Base-by-base conservation (phyloP, 768 basidiomycete species). In the Cystobasidium ongulense region DNA sequence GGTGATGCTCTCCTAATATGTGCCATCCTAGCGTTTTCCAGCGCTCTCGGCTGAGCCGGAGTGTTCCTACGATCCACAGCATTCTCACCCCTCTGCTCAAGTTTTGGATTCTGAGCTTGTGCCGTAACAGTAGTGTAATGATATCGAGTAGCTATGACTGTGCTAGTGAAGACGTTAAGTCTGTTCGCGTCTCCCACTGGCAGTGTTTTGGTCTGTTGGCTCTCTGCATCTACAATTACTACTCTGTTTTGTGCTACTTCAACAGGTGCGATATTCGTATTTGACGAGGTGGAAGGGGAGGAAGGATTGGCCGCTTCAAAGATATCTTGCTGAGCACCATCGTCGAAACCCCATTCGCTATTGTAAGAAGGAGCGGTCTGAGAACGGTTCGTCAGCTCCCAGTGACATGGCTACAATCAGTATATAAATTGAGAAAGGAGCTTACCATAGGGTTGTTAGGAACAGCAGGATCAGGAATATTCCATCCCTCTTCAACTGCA, bases 311-410 rank as follows among this genome's bases (percentile, higher is more conserved):
- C 59, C 52, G 29, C 23, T 31, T 52, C 81, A 79, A 90, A 90
- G 74, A 90, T 89, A 79, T 90, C 88, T 66, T 85, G 79, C 79
- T 92, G 90, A 0, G 89, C 82, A 10, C 90, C 89, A 78, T 91
- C 87, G 11, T 75, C 72, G 80, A 89, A 91, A 78, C 88, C 87
- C 83, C 89, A 90, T 17, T 86, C 81, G 74, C 86, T 85, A 77
- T 84, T 87, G 81, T 91, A 91, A 72, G 75, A 72, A 13, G 81
- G 81, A 23, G 80, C 78, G 33, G n/a, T 38, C 68, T 71, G 68
- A 18, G 17, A 29, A 54, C n/a, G 27, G n/a, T 54, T 39, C 39
- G n/a, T n/a, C n/a, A n/a, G n/a, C n/a, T n/a, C n/a, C n/a, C n/a
- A n/a, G n/a, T n/a, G n/a, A n/a, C n/a, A n/a, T n/a, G n/a, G n/a